Percentiles rank a stretch among this genome's conserved stretches.
These are phyloP conservation scores for Barbatosphaeria neglecta DNA, from an alignment of 495 filamentous ascomycete genomes.

Conservation along the genomic window DNA sequence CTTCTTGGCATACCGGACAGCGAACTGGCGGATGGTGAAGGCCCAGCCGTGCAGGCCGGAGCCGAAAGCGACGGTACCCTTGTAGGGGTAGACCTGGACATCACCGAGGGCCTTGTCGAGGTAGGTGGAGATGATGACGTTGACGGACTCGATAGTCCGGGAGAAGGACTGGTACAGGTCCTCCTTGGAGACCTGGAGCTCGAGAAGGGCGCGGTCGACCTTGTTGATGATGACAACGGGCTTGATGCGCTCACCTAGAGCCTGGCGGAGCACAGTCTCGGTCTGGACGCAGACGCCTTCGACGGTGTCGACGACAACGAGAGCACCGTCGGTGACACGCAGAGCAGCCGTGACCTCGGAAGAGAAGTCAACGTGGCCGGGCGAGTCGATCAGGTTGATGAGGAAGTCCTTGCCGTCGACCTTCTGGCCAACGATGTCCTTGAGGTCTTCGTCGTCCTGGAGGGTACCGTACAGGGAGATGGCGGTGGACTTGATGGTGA, in stretches of 20 bases:
- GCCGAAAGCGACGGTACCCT: slow-evolving; percentile 95
- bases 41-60: slow-evolving; percentile 99
- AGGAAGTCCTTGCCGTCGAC: slow-evolving; percentile 70
- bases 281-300: slow-evolving; percentile 99
- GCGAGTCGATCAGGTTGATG: slow-evolving; percentile 99
- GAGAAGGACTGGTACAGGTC: slow-evolving; percentile 99
- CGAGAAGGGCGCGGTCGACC: slow-evolving; percentile 97
- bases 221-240: slow-evolving; percentile 99
- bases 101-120: slow-evolving; percentile 95
- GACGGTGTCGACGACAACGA: slow-evolving; percentile 98
- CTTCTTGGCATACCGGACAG: slow-evolving; percentile 94
- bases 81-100: slow-evolving; percentile 92
- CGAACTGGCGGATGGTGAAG: slow-evolving; percentile 99
- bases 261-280: slow-evolving; percentile 98
- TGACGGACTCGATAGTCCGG: slow-evolving; percentile 98
- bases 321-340: slow-evolving; percentile 98
- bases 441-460: slow-evolving; percentile 71
- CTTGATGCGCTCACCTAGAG: slow-evolving; percentile 99
- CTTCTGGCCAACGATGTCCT: slow-evolving; percentile 44
- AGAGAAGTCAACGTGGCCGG: slow-evolving; percentile 99
- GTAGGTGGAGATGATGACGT: slow-evolving; percentile 99
- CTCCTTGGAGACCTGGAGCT: slow-evolving; percentile 96
- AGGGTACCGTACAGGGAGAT: slow-evolving; percentile 95
- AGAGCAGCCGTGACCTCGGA: slow-evolving; percentile 99
- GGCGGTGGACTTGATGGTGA: slow-evolving; percentile 99